Percentiles rank a stretch among this genome's conserved stretches.
These are phyloP conservation scores for Trapa incisa DNA, from an alignment of 345 rosid genomes.

Conservation along the genomic window DNA sequence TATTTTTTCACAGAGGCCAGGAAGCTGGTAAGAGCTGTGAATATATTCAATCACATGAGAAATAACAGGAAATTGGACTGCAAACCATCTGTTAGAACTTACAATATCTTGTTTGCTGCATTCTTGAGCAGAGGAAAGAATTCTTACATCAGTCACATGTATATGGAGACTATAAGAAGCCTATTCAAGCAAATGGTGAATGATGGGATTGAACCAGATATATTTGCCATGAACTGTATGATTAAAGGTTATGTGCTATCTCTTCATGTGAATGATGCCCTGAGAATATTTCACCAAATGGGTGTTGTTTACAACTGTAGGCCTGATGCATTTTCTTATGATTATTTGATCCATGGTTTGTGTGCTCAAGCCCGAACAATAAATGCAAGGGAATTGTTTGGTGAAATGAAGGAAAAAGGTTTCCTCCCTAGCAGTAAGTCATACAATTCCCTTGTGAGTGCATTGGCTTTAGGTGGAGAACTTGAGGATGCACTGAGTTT, in stretches of 20 bases:
- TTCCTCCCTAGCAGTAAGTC: slow-evolving; percentile 60
- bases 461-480: slow-evolving; percentile 63
- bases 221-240: slow-evolving; percentile 51
- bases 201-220: slow-evolving; percentile 75
- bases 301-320: slow-evolving; percentile 47
- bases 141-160: slow-evolving; percentile 58
- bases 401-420: slow-evolving; percentile 69
- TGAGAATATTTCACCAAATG: slow-evolving; percentile 88
- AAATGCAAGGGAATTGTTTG: slow-evolving; percentile 60
- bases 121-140: slow-evolving; percentile 63
- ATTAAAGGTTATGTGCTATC: slow-evolving; percentile 82
- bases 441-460: slow-evolving; percentile 72
- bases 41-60: slow-evolving; percentile 68
- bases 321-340: slow-evolving; percentile 71
- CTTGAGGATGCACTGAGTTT: slow-evolving; percentile 41
- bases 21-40: slow-evolving; percentile 74
- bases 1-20: slow-evolving; percentile 70
- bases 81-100: slow-evolving; percentile 61
- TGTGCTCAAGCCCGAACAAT: slow-evolving; percentile 74
- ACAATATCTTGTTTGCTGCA: slow-evolving; percentile 65
- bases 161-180: slow-evolving; percentile 70
- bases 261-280: slow-evolving; percentile 82
- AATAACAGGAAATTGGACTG: slow-evolving; percentile 43
- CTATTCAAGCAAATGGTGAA: slow-evolving; percentile 73
- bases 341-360: slow-evolving; percentile 73